Percentiles rank a stretch among this genome's conserved stretches.
phyloP scores from a whole-genome alignment of 495 filamentous ascomycete species.

The Penicillium canescens region DNA sequence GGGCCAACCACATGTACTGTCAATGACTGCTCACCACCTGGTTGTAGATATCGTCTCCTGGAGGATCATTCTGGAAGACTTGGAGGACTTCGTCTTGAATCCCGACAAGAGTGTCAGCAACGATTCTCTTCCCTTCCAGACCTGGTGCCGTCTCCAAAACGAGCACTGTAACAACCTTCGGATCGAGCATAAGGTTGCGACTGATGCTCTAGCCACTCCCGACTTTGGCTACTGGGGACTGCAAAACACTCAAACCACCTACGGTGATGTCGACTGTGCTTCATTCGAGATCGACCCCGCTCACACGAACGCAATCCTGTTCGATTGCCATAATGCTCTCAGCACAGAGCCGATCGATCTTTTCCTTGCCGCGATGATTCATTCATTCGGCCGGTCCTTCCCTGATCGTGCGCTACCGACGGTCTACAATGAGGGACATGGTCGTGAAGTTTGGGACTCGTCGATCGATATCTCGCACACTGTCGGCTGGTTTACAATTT shows the following conservation, averaged over 20 bases:
- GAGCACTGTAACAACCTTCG: conserved; percentile 33
- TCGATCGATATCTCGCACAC: conserved; percentile 58
- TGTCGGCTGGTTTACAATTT: conserved; percentile 63
- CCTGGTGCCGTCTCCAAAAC: conserved; percentile 56
- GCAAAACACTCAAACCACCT: conserved; percentile 41
- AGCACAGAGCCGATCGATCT: conserved; percentile 55
- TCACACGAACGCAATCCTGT: conserved; percentile 43
- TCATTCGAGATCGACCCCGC: conserved; percentile 46
- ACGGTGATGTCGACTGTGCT: conserved; percentile 49
- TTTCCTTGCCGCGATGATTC: conserved; percentile 50
- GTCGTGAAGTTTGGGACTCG: conserved; percentile 52
- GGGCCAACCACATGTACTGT: conserved; percentile 48
- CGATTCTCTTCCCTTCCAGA: conserved; percentile 60
- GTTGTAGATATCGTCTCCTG: conserved; percentile 72
- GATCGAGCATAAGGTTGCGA: conserved; percentile 27
- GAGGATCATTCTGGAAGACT: conserved; percentile 65
- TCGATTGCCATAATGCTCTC: conserved; percentile 47
- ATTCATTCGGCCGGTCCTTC: conserved; percentile 51
- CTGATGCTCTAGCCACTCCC: conserved; percentile 23
- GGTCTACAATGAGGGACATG: conserved; percentile 58
- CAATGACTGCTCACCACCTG: conserved; percentile 66
- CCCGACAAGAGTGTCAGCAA: conserved; percentile 33
- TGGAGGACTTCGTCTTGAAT: conserved; percentile 61
- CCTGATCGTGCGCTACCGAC: conserved; percentile 54
- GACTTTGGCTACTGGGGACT: conserved; percentile 55